Percentiles rank a stretch among this genome's conserved stretches.
These are phyloP conservation scores for Epichloe festucae DNA, from an alignment of 2,329 filamentous ascomycete genomes.

Conservation along the genomic window DNA sequence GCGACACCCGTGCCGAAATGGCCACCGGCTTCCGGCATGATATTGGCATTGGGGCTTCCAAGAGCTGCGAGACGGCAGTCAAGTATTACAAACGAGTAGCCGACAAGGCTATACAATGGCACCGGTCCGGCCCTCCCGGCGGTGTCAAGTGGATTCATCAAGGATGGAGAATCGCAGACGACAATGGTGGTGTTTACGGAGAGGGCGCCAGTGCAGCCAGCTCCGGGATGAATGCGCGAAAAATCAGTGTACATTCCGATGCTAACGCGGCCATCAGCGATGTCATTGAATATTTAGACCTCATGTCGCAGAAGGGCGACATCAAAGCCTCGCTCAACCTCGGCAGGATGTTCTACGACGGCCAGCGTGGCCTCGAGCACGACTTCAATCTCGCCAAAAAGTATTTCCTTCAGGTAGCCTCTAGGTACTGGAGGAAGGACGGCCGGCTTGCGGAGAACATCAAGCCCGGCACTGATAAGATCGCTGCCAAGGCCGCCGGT, in stretches of 20 bases:
- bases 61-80: constrained; percentile 73
- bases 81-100: constrained; percentile 88
- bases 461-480: constrained; percentile 59
- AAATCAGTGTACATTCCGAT: constrained; percentile 60
- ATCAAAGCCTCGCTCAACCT: constrained; percentile 77
- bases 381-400: constrained; percentile 62
- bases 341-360: constrained; percentile 79
- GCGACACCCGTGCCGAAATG: constrained; percentile 83
- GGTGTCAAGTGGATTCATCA: constrained; percentile 67
- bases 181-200: constrained; percentile 84
- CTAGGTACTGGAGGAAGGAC: constrained; percentile 69
- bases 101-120: constrained; percentile 82
- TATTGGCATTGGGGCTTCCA: constrained; percentile 69
- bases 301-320: constrained; percentile 83
- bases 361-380: constrained; percentile 58
- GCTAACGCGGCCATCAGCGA: constrained; percentile 81
- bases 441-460: constrained; percentile 61
- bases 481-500: constrained; percentile 71
- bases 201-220: constrained; percentile 87
- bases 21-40: constrained; percentile 79
- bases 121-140: constrained; percentile 79
- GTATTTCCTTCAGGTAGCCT: constrained; percentile 70
- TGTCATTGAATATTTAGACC: constrained; percentile 83
- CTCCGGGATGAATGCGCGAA: constrained; percentile 69
- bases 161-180: constrained; percentile 77